These are phyloP conservation scores for Hymenoscyphus fraxineus DNA, from an alignment of 2,329 filamentous ascomycete genomes.

Conservation along the genomic window DNA sequence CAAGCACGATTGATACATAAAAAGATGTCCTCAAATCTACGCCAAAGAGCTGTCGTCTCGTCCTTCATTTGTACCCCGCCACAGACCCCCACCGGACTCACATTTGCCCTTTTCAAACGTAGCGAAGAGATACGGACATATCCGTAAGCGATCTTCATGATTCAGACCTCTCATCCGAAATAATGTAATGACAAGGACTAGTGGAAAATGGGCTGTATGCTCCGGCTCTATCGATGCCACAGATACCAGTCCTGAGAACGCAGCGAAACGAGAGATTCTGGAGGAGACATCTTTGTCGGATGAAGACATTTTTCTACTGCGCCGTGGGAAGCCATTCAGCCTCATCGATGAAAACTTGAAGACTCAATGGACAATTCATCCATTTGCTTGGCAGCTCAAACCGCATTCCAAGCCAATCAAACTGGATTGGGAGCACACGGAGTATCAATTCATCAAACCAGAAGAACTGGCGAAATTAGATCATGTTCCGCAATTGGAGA, in stretches of 20 bases:
- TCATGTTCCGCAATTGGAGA: constrained; percentile 54
- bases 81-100: constrained; percentile 31
- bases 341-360: constrained; percentile 51
- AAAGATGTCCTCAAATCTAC: constrained; percentile 18
- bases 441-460: constrained; percentile 52
- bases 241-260: constrained; percentile 50
- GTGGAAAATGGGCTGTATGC: constrained; percentile 57
- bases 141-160: constrained; percentile 40
- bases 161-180: constrained; percentile 3
- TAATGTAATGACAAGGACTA: constrained; percentile 27
- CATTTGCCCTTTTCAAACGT: constrained; percentile 59
- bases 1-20: not conserved
- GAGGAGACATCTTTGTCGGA: constrained; percentile 58
- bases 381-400: constrained; percentile 56
- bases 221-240: constrained; percentile 55
- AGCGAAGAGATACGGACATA: constrained; percentile 59
- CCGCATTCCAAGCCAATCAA: constrained; percentile 41
- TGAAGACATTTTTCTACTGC: constrained; percentile 21
- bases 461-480: constrained; percentile 44
- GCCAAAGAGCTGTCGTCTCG: constrained; percentile 39
- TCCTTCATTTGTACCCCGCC: constrained; percentile 40
- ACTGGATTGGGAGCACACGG: constrained; percentile 61
- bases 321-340: constrained; percentile 52
- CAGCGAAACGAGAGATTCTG: constrained; percentile 58
- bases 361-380: constrained; percentile 59